Percentiles rank a stretch among this genome's conserved stretches.
Conservation (phyloP, 768 basidiomycete species). For the Pleurotus tuber-regium region DNA sequence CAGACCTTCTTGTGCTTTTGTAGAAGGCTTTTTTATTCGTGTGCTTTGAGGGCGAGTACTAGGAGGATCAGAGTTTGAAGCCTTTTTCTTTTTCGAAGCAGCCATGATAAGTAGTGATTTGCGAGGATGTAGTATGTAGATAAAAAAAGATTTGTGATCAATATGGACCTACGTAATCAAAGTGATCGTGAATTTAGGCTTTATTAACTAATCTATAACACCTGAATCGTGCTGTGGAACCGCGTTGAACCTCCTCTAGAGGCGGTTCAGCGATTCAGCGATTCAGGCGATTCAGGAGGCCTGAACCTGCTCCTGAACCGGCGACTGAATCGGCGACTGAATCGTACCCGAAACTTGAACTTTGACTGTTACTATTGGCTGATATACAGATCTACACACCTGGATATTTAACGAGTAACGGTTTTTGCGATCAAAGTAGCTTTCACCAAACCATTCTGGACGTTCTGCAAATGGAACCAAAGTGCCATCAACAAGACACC, state of each 20-base stretch:
- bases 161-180: not conserved
- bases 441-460: slow-evolving; percentile 32
- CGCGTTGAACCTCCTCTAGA: slow-evolving; percentile 5
- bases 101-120: slow-evolving; percentile 2
- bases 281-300: not conserved
- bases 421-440: slow-evolving; percentile 36
- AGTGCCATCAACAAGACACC: slow-evolving; percentile 37
- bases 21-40: not conserved
- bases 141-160: not conserved
- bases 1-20: not conserved
- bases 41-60: not conserved
- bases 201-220: not conserved
- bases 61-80: not conserved
- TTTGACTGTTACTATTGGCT: slow-evolving; percentile 12
- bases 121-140: slow-evolving; percentile 1
- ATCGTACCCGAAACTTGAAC: not conserved
- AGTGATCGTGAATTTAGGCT: not conserved
- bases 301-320: slow-evolving; percentile 2
- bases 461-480: slow-evolving; percentile 28
- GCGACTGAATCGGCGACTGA: not conserved
- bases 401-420: slow-evolving; percentile 39
- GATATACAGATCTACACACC: slow-evolving; percentile 31
- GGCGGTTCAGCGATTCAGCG: slow-evolving; percentile 7
- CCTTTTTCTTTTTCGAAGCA: not conserved
- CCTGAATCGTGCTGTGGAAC: not conserved